Percentiles rank a stretch among this genome's conserved stretches.
These are phyloP conservation scores for Phytopythium mirpurense DNA, from an alignment of 352 stramenopile genomes.

Conservation along the genomic window DNA sequence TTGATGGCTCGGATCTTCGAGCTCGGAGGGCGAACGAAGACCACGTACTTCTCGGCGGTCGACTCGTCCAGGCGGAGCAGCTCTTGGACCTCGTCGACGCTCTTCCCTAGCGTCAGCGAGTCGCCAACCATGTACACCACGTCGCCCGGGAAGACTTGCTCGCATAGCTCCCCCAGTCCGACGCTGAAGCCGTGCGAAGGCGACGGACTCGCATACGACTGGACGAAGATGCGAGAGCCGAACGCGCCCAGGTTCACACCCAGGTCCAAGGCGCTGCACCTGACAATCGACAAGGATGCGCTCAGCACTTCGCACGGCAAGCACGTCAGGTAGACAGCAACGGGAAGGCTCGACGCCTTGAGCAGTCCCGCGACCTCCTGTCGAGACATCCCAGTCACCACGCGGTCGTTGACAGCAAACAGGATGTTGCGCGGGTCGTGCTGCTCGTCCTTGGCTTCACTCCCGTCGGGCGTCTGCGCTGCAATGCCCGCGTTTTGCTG, in stretches of 20 bases:
- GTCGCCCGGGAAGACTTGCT: conserved; percentile 65
- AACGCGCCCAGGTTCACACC: conserved; percentile 29
- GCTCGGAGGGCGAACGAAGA: conserved; percentile 32
- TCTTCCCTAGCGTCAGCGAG: conserved; percentile 16
- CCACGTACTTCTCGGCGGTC: conserved; percentile 24
- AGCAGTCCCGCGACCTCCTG: conserved; percentile 31
- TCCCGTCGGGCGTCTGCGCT: background rate
- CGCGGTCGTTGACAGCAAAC: conserved; percentile 51
- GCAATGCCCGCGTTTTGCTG: background rate
- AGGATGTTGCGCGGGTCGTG: conserved; percentile 13
- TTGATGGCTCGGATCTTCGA: conserved; percentile 31
- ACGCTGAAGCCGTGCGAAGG: conserved; percentile 15
- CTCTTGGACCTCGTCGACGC: conserved; percentile 31
- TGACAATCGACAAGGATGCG: conserved; percentile 64
- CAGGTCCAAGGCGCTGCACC: conserved; percentile 32
- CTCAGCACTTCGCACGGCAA: conserved; percentile 45
- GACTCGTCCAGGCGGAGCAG: conserved; percentile 21
- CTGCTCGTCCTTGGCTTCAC: background rate
- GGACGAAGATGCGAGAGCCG: conserved; percentile 38
- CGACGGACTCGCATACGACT: conserved; percentile 25
- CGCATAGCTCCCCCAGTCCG: conserved; percentile 47
- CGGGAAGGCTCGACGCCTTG: conserved; percentile 22
- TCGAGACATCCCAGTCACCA: conserved; percentile 40
- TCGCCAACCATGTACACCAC: conserved; percentile 54
- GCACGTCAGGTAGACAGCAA: conserved; percentile 37